Evolutionary conservation across 2,329 filamentous ascomycete species (phyloP), one percentile per base, ranked within the genome.

Genomic region (Berkeleyomyces rouxiae): DNA sequence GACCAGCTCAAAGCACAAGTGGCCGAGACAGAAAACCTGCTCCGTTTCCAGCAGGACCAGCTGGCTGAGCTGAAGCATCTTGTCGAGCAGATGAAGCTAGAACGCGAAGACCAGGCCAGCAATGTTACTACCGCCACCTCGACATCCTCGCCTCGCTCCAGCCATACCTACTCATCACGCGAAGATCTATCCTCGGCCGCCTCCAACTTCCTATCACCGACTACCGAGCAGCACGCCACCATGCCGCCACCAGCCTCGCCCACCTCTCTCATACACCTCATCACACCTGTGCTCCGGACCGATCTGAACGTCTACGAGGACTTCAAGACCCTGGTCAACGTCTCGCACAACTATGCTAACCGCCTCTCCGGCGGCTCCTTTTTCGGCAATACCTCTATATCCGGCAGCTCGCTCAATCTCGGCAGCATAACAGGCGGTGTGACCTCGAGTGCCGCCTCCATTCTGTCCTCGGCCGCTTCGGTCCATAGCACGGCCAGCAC

Each of bases 11-110:
- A 84, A 69, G 80, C 86, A 36, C 91, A 97, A 72, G 78, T 99
- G 61, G 83, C 83, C 63, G 92, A 99, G 71, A 92, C 88, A 0
- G 90, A 97, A 73, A 79, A 82, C 33, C 80, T 99, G 16, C 81
- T 99, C 65, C 84, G 84, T 64, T 96, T 89, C 0, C 90, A 97
- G 69, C 91, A 96, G 71, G 91, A 97, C 72, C 93, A 99, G 72
- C 78, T 99, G 2, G 81, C 87, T 2, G 88, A 97, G 72, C 82
- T 99, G 66, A 99, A 99, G 74, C 79, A 82, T 23, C 90, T 96
- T 66, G 89, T 99, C 84, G 90, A 96, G 73, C 85, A 86, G 68
- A 88, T 96, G 83, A 82, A 79, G 33, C 78, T 82, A 10, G 83
- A 89, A 67, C 81, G 79, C 65, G 88, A 93, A 67, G 87, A 95